Base-by-base conservation (phyloP, 192 early-diverging fungal genomes). In the Coemansia biformis region DNA sequence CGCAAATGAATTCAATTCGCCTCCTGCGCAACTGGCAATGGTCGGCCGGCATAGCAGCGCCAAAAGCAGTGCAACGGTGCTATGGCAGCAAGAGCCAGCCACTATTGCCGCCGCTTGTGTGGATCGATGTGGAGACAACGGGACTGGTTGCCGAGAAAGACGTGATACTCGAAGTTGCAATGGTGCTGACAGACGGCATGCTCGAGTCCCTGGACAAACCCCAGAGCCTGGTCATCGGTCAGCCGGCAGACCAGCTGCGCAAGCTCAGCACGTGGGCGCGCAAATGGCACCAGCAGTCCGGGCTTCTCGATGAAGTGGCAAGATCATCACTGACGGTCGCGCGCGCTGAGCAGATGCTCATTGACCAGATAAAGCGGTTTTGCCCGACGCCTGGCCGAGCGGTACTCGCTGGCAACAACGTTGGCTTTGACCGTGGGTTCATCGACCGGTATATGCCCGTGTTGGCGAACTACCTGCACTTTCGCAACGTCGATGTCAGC, bases 351-450 rank as follows among this genome's bases (percentile, higher is more conserved):
- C 17, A 40, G 4, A 61, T 73, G 38, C 76, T 94, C 15, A 48
- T 94, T 5, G 62, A 66, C 6, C 93, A 90, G 40, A 53, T 94
- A 16, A 57, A 78, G 31, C 11, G 68, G 37, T 77, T 88, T 52
- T 78, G 89, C 45, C 83, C 85, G 10, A 48, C 71, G 1, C 33
- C 62, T 2, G 46, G 79, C 12, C 48, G 55, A 9, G 90, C 79
- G 0, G 77, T 86, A 9, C 63, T 96, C 8, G 91, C 89, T 0
- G 93, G 93, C n/a, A 96, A 89, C 71, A 85, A 86, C 30, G 86
- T 94, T 8, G 89, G 91, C 46, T 83, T 83, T 14, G 93, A 96
- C 46, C 84, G 87, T 26, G 71, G 60, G 40, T 96, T 93, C 43
- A 51, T 96, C 43, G 69, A 78, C 26, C 79, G 81, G 36, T 84